phyloP scores from a whole-genome alignment of 2,329 filamentous ascomycete genomes.

The Pezicula neosporulosa region DNA sequence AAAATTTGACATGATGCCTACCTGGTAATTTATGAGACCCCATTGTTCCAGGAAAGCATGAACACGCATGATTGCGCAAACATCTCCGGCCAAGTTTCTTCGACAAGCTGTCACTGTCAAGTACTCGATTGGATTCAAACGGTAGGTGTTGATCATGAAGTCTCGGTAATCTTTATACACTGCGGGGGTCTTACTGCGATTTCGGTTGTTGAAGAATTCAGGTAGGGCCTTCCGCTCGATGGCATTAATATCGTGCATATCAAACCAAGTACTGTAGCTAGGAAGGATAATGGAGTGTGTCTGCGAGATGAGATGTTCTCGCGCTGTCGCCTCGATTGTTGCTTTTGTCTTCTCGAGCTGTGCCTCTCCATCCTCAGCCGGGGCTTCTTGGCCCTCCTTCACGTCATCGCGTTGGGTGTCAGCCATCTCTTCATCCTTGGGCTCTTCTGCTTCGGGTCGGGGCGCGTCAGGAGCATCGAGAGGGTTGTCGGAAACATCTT shows the following conservation, averaged over 20 bases:
- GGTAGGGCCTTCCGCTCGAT: slow-evolving; percentile 93
- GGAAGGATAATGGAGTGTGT: slow-evolving; percentile 95
- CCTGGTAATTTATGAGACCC: slow-evolving; percentile 99
- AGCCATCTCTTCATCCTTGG: slow-evolving; percentile 79
- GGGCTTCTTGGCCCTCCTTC: slow-evolving; percentile 42
- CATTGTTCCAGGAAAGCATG: slow-evolving; percentile 98
- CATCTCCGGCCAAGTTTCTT: slow-evolving; percentile 91
- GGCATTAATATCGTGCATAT: slow-evolving; percentile 89
- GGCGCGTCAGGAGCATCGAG: slow-evolving; percentile 66
- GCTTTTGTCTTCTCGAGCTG: slow-evolving; percentile 70
- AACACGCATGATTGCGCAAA: slow-evolving; percentile 98
- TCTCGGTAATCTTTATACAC: slow-evolving; percentile 99
- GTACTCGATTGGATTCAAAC: slow-evolving; percentile 92
- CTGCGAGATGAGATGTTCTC: slow-evolving; percentile 88
- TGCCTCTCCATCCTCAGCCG: slow-evolving; percentile 42
- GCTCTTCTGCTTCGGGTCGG: slow-evolving; percentile 54
- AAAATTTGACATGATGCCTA: slow-evolving; percentile 36
- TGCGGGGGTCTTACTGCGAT: slow-evolving; percentile 94
- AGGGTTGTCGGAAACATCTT: slow-evolving; percentile 62
- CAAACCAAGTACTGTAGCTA: slow-evolving; percentile 98
- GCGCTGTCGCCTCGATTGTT: slow-evolving; percentile 78
- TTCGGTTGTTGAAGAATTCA: slow-evolving; percentile 98
- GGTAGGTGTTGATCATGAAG: slow-evolving; percentile 99
- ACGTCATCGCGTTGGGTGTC: slow-evolving; percentile 50
- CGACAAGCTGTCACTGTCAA: slow-evolving; percentile 95